Evolutionary conservation across 768 basidiomycete genomes (phyloP), one percentile per base, ranked within the genome.

Genomic region (Podaxis mareebaensis): DNA sequence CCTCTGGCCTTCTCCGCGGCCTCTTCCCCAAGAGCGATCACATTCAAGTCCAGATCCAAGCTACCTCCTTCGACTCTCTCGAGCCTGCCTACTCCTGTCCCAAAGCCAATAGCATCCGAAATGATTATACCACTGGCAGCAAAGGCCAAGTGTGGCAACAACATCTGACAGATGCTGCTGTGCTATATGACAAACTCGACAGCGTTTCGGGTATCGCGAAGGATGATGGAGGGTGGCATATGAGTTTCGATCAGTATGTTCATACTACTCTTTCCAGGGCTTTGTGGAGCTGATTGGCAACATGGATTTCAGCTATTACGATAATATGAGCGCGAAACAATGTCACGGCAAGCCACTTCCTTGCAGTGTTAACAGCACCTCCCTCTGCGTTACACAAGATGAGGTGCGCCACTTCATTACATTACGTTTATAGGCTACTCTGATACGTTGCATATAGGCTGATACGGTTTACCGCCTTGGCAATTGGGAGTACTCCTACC

Each of bases 401-500:
- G 71, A 78, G 60, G 81, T 78, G 38, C 6, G 33, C 67, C 57
- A 33, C 40, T 2, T 7, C n/a, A n/a, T 42, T 6, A 12, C n/a
- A 22, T 38, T 24, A 42, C 24, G n/a, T n/a, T 28, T 24, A 33
- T 36, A 58, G 15, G 5, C 59, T 48, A 6, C 30, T 49, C 11
- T 49, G 48, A 40, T 39, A 61, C 6, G 22, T 33, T 17, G 20
- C 12, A 26, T 28, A 10, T 38, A 81, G 79, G 84, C 85, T 11
- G 67, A 82, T 61, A 78, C 77, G 0, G 84, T 86, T 2, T 87
- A 81, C 66, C 78, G 83, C 20, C 76, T 85, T 4, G 85, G 85
- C 0, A 83, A 84, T 63, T 87, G 84, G 83, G 85, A 87, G 69
- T 86, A 87, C 64, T 82, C 76, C 62, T 88, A 77, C 77, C 73